Evolutionary conservation across 768 basidiomycete genomes (phyloP).

Genomic region (Mycena maculata): DNA sequence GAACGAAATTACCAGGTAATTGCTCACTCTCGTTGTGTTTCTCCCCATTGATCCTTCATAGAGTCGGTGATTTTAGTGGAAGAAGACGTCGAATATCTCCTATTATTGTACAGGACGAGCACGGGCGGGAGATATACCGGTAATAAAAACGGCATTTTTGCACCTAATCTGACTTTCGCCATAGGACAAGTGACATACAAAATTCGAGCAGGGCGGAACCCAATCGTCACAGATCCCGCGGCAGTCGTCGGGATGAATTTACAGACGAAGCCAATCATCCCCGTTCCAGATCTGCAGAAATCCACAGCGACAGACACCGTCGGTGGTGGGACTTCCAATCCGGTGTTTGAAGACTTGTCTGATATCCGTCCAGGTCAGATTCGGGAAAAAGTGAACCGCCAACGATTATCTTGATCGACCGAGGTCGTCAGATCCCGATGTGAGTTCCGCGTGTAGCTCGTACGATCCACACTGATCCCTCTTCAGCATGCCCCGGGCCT

Average conservation of each 20-base stretch:
- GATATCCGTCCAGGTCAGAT: slow-evolving; percentile 11
- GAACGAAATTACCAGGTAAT: slow-evolving; percentile 71
- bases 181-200: slow-evolving; percentile 9
- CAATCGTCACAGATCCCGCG: slow-evolving; percentile 1
- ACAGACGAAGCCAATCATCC: background rate
- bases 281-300: slow-evolving; percentile 13
- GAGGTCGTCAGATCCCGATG: slow-evolving; percentile 37
- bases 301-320: background rate
- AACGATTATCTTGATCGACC: slow-evolving; percentile 35
- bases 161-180: no score
- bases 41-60: slow-evolving; percentile 35
- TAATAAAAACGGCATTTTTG: slow-evolving; percentile 42
- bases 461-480: no score
- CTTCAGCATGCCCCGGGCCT: slow-evolving; percentile 15
- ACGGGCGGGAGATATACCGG: slow-evolving; percentile 70
- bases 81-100: slow-evolving; percentile 51
- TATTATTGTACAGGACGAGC: slow-evolving; percentile 68
- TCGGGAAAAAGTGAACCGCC: slow-evolving; percentile 29
- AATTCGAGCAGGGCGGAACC: slow-evolving; percentile 1
- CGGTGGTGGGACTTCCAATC: background rate
- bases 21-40: background rate
- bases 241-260: background rate
- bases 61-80: slow-evolving; percentile 64
- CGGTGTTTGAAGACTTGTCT: background rate
- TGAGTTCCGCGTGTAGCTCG: background rate